Evolutionary conservation across 805 yeast species (phyloP).

Genomic region (Starmerella sirachaensis): DNA sequence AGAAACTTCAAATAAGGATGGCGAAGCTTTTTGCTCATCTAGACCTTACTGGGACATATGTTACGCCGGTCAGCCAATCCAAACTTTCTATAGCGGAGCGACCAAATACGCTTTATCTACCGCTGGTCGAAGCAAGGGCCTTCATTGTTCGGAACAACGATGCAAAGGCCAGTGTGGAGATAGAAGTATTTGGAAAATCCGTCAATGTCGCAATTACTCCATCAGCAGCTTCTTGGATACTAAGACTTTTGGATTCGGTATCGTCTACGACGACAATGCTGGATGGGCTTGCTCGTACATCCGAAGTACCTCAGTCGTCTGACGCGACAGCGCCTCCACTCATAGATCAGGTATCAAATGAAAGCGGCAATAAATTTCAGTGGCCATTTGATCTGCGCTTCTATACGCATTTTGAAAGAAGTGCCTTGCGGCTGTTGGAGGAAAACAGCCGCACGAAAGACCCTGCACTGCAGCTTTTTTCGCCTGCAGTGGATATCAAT

Average conservation of each 20-base stretch:
- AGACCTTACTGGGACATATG: constrained; percentile 53
- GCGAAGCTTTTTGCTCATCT: constrained; percentile 54
- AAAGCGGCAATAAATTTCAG: no score
- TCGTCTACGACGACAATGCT: constrained; percentile 13
- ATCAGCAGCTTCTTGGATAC: constrained; percentile 34
- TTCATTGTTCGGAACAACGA: constrained; percentile 9
- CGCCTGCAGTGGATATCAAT: constrained; percentile 61
- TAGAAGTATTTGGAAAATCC: constrained; percentile 24
- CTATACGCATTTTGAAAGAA: constrained; percentile 16
- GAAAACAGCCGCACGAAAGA: constrained; percentile 17
- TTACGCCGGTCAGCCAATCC: constrained; percentile 39
- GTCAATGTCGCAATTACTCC: constrained; percentile 23
- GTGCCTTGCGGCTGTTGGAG: constrained; percentile 20
- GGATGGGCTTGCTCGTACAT: constrained; percentile 2
- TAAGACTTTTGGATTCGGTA: constrained; percentile 38
- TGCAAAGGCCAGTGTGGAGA: constrained; percentile 11
- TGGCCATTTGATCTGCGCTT: constrained; percentile 11
- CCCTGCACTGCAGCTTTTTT: constrained; percentile 41
- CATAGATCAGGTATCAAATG: no score
- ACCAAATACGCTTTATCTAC: constrained; percentile 24
- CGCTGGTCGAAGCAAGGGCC: constrained; percentile 22
- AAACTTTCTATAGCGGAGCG: constrained; percentile 20
- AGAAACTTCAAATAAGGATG: constrained; percentile 53
- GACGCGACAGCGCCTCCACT: no score
- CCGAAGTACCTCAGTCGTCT: no score